Base-by-base conservation (phyloP, 139 green algal genomes). In the Chlamydomonas asymmetrica region DNA sequence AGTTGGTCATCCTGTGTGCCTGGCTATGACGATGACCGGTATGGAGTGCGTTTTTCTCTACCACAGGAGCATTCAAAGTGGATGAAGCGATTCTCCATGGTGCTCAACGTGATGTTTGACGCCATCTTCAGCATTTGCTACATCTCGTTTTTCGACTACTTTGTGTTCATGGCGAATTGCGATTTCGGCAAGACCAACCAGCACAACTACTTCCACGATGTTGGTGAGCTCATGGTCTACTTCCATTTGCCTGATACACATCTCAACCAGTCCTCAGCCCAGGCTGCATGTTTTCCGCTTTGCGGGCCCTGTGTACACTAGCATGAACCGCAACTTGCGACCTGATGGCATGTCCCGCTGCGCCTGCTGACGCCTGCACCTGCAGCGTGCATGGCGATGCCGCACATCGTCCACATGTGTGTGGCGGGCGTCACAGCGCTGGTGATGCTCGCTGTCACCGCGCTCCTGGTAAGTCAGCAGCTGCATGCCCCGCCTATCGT, bases 61-160 rank as follows among this genome's bases (percentile, higher is more conserved):
- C n/a, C n/a, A n/a, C 32, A 66, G 62, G 72, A 79, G 61, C 72
- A 79, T 32, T 79, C 72, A n/a, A 50, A 57, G 49, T 41, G 29
- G 61, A 41, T 79, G 16, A 65, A 52, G 45, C 35, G 37, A 16
- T 68, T 79, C 50, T 48, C 72, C 16, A 31, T 9, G 0, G 23
- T 72, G n/a, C 62, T 79, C 23, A 60, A 79, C 27, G 5, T 49
- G 0, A 59, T 76, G 35, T 62, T 56, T 7, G 70, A 76, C 34
- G 40, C 60, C n/a, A 32, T 63, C 40, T 79, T 79, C 45, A 35
- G 37, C 2, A 23, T 74, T 10, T 56, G 40, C 41, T 79, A 79
- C 72, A 79, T 79, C 31, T 49, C 57, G 0, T 67, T 74, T 40
- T 54, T 80, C 29, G 70, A 76, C 40, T 76, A 76, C 40, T 76